Base-by-base conservation (phyloP, 2,329 filamentous ascomycete genomes). In the Fusarium sarcochroum region DNA sequence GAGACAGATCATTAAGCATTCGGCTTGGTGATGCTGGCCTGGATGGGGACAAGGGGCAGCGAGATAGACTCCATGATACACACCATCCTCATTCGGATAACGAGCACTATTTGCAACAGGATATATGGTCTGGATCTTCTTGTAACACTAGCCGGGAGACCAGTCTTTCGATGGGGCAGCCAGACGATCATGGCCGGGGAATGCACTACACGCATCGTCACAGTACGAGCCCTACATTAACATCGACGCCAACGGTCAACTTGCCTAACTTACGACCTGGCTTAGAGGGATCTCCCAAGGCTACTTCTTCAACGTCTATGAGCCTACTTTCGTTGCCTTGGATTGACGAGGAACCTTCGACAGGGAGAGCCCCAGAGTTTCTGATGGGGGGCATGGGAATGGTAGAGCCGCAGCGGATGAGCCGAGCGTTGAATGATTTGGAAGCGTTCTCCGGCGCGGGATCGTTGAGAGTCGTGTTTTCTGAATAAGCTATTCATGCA, bases 401-500 rank as follows among this genome's bases (percentile, higher is more conserved):
- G 5, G 40, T 75, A 7, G 56, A 70, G 41, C 63, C 59, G 15
- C 63, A 57, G 25, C 63, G 73, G 17, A 71, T 75, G 6, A 64
- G 63, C 21, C 49, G 52, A 32, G 59, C 74, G 11, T 47, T 75
- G 38, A 73, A 70, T 48, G 72, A 75, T 50, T 25, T 75, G 35
- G 66, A 69, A 46, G 70, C 69, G 21, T 75, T 75, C 45, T 67
- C 73, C 2, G 71, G 73, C 1, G 62, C 61, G 2, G 73, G 66
- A 7, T 60, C 40, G 4, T 47, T 73, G 37, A 67, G 50, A 20
- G 11, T 53, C 52, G 14, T 21, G 6, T 44, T 54, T 15, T 17
- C 21, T 27, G 40, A 62, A 38, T 35, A 44, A 57, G 14, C 11
- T 50, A 18, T 58, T 37, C 6, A 11, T 11, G 21, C 27, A 23